phyloP scores from a whole-genome alignment of 495 filamentous ascomycete species.

The Endocarpon pusillum region DNA sequence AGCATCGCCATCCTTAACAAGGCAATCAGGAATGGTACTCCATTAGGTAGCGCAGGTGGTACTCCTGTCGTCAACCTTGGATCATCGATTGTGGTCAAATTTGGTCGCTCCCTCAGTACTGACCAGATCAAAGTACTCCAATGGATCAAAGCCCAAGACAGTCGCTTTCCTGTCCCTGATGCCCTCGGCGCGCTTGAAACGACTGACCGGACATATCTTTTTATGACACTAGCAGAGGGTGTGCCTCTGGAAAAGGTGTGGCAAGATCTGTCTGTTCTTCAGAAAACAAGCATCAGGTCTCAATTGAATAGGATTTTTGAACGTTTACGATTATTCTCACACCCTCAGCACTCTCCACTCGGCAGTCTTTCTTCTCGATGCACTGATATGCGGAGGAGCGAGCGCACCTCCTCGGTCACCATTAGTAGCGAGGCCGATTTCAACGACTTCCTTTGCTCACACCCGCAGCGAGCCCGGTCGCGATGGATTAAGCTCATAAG shows the following conservation, averaged over 20 bases:
- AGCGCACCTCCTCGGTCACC: slow-evolving; percentile 4
- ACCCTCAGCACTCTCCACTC: slow-evolving; percentile 5
- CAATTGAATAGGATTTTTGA: slow-evolving; percentile 8
- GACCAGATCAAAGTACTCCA: slow-evolving; percentile 4
- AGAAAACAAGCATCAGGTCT: slow-evolving; percentile 6
- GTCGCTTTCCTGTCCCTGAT: slow-evolving; percentile 7
- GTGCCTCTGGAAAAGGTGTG: slow-evolving; percentile 5
- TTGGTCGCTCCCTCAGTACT: slow-evolving; percentile 4
- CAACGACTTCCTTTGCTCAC: slow-evolving; percentile 8
- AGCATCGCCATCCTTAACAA: too few species aligned
- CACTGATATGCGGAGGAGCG: slow-evolving; percentile 7
- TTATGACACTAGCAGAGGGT: slow-evolving; percentile 8
- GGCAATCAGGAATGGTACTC: too few species aligned
- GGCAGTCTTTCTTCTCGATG: slow-evolving; percentile 8
- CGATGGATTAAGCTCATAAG: slow-evolving; percentile 6
- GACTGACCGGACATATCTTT: slow-evolving; percentile 5
- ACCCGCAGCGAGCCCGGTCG: slow-evolving; percentile 2
- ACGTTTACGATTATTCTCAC: slow-evolving; percentile 5
- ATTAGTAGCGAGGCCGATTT: slow-evolving; percentile 10
- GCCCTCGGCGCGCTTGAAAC: slow-evolving; percentile 8
- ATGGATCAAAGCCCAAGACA: slow-evolving; percentile 5
- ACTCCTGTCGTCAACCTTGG: slow-evolving; percentile 17
- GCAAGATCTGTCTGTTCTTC: slow-evolving; percentile 3
- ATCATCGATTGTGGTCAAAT: slow-evolving; percentile 10
- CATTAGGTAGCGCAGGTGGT: too few species aligned